These are phyloP conservation scores for Schwanniomyces vanrijiae DNA, from an alignment of 805 yeast species.

Conservation along the genomic window DNA sequence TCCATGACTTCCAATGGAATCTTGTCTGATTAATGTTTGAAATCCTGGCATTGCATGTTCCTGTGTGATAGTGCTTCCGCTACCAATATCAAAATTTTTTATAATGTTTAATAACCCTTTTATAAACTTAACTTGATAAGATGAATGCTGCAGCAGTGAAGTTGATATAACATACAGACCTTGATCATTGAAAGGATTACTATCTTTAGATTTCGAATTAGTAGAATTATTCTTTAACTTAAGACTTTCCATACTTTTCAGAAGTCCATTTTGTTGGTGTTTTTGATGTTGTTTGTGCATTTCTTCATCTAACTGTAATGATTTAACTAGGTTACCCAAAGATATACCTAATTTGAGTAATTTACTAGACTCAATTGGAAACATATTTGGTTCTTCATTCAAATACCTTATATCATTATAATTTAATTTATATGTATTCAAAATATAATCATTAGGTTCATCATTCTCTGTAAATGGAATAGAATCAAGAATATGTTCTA, in stretches of 20 bases:
- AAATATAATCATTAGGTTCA: conserved; percentile 19
- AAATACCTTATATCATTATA: conserved; percentile 20
- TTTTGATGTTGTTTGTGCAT: conserved; percentile 24
- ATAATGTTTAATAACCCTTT: conserved; percentile 31
- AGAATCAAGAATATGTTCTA: conserved; percentile 27
- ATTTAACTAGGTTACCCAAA: conserved; percentile 39
- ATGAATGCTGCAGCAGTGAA: conserved; percentile 16
- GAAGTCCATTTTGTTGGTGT: conserved; percentile 17
- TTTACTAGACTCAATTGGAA: conserved; percentile 37
- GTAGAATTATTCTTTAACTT: conserved; percentile 4
- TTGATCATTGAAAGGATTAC: conserved; percentile 8
- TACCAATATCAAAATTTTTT: conserved; percentile 42
- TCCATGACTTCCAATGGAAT: conserved; percentile 10
- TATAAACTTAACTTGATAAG: conserved; percentile 33
- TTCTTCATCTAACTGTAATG: conserved; percentile 36
- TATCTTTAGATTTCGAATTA: conserved; percentile 3
- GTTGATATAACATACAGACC: neutral
- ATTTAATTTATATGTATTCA: conserved; percentile 31
- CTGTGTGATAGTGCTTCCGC: neutral
- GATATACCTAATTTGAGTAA: conserved; percentile 42
- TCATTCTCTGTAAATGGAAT: conserved; percentile 31
- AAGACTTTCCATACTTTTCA: conserved; percentile 12
- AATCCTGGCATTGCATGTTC: neutral
- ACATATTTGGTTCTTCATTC: conserved; percentile 19
- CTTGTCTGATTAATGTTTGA: conserved; percentile 2